phyloP scores from a whole-genome alignment of 2,329 filamentous ascomycete genomes.

The Cercospora zeae-maydis region DNA sequence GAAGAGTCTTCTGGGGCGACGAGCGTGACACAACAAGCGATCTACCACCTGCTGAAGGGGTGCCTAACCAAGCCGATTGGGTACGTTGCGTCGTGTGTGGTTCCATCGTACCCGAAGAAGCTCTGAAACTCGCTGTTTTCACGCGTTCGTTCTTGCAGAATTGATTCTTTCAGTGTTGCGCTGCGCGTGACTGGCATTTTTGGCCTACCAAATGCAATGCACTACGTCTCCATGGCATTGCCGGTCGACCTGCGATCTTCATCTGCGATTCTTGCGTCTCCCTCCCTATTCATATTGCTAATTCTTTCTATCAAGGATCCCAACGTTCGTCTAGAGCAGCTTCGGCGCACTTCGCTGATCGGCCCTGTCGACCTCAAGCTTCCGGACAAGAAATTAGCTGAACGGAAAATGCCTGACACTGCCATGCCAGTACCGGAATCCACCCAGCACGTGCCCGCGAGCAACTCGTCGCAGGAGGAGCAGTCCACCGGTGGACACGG shows the following conservation, averaged over 20 bases:
- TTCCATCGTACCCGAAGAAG: constrained; percentile 27
- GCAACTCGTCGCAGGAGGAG: not conserved
- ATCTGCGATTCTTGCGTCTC: not conserved
- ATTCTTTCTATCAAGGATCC: constrained; percentile 42
- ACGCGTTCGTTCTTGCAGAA: constrained; percentile 12
- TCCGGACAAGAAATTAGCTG: constrained; percentile 28
- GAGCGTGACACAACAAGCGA: constrained; percentile 55
- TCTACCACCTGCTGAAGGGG: constrained; percentile 74
- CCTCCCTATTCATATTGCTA: constrained; percentile 13
- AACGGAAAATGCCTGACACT: constrained; percentile 34
- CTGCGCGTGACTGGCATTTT: not conserved
- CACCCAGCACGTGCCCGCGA: constrained; percentile 15
- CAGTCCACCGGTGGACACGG: not conserved
- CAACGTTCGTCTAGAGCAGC: constrained; percentile 44
- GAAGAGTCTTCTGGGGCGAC: constrained; percentile 64
- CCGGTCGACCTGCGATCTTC: not conserved
- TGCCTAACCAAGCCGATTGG: constrained; percentile 87
- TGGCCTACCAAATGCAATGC: not conserved
- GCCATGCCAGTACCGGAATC: constrained; percentile 28
- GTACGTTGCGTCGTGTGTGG: constrained; percentile 63
- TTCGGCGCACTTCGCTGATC: constrained; percentile 45
- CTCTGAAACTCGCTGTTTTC: constrained; percentile 9
- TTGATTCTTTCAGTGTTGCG: constrained; percentile 2
- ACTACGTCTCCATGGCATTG: not conserved
- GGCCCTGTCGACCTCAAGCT: constrained; percentile 31